A percentile compares a stretch with the other conserved stretches of the same genome.
phyloP scores from a whole-genome alignment of 495 filamentous ascomycete species.

The Hyphodiscus hymeniophilus region DNA sequence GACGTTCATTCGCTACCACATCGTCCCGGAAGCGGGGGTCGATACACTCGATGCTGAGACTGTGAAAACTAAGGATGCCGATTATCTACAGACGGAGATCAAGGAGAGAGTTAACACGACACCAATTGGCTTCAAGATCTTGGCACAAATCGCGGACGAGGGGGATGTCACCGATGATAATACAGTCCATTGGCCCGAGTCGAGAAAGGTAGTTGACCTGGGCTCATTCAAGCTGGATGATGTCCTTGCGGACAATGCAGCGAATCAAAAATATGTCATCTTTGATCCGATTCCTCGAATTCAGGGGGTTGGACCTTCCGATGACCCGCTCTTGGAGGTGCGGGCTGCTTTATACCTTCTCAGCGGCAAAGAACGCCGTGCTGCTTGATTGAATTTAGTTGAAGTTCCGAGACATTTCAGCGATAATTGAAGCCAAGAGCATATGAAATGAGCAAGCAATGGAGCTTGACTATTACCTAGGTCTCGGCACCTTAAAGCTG shows the following conservation, averaged over 20 bases:
- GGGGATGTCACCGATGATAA: constrained; percentile 42
- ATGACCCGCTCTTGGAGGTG: constrained; percentile 45
- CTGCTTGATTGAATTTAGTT: constrained; percentile 7
- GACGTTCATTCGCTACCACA: constrained; percentile 36
- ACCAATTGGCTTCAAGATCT: constrained; percentile 34
- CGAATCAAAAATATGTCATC: constrained; percentile 41
- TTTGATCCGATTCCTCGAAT: constrained; percentile 49
- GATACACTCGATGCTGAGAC: constrained; percentile 27
- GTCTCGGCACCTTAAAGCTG: too few relatives aligned
- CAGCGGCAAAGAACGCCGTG: constrained; percentile 38
- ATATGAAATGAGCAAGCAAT: too few relatives aligned
- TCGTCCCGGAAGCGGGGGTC: constrained; percentile 33
- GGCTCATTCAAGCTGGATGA: constrained; percentile 36
- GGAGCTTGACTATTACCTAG: too few relatives aligned
- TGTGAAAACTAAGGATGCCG: constrained; percentile 24
- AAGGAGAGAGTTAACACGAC: constrained; percentile 21
- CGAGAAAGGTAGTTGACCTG: constrained; percentile 38
- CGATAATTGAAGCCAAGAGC: too few relatives aligned
- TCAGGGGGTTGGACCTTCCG: constrained; percentile 38
- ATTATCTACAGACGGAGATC: constrained; percentile 39
- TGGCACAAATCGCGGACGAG: constrained; percentile 40
- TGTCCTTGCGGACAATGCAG: constrained; percentile 27
- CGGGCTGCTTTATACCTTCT: constrained; percentile 43
- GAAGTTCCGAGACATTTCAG: too few relatives aligned
- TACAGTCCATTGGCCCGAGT: constrained; percentile 43